phyloP scores from a whole-genome alignment of 306 rosid genomes.

The Biancaea sappan region DNA sequence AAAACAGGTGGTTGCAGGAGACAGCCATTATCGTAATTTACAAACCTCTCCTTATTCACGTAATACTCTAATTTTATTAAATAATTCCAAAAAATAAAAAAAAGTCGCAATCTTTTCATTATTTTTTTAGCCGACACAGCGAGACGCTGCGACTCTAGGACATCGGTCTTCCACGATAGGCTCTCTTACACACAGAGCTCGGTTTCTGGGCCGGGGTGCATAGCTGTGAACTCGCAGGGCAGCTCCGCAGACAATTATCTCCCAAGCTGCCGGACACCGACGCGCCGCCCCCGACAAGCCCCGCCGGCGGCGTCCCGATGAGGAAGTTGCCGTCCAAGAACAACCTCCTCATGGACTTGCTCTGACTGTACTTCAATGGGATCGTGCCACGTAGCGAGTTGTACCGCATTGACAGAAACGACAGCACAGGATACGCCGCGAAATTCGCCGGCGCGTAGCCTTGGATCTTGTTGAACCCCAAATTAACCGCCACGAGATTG shows the following conservation, averaged over 20 bases:
- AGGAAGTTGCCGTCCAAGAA: slow-evolving; percentile 84
- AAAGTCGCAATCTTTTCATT: background rate
- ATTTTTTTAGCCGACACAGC: slow-evolving; percentile 38
- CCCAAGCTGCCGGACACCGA: slow-evolving; percentile 82
- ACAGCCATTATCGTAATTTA: background rate
- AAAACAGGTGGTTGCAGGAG: background rate
- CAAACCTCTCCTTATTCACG: background rate
- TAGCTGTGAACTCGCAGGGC: slow-evolving; percentile 69
- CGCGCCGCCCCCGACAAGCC: slow-evolving; percentile 37
- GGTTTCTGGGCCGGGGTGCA: slow-evolving; percentile 85
- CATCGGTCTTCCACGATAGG: slow-evolving; percentile 60
- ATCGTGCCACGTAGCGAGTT: slow-evolving; percentile 76
- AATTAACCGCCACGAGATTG: slow-evolving; percentile 74
- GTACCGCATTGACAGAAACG: slow-evolving; percentile 73
- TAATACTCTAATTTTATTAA: background rate
- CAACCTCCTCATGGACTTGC: slow-evolving; percentile 56
- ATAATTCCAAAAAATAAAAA: background rate
- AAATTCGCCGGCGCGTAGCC: slow-evolving; percentile 72
- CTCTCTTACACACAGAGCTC: slow-evolving; percentile 61
- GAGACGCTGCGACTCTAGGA: slow-evolving; percentile 33
- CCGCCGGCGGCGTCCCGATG: slow-evolving; percentile 75
- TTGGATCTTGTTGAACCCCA: slow-evolving; percentile 76
- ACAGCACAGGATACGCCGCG: slow-evolving; percentile 53
- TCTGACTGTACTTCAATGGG: slow-evolving; percentile 60
- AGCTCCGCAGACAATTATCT: slow-evolving; percentile 72